Percentiles rank a stretch among this genome's conserved stretches.
Conservation (phyloP, 1,284 basidiomycete genomes). For the Boletus calvinii region DNA sequence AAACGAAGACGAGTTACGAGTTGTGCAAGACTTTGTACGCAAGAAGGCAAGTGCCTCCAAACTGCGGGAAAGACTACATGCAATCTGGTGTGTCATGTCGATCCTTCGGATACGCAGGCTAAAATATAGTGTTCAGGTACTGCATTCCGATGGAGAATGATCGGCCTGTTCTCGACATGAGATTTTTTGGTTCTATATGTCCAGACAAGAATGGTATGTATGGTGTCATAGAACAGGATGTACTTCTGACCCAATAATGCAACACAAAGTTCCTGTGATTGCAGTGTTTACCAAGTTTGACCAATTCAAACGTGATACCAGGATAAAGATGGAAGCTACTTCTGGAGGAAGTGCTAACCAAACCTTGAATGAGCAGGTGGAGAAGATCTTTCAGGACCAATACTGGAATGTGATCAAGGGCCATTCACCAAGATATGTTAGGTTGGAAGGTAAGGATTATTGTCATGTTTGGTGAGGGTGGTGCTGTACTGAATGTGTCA, state of each 20-base stretch:
- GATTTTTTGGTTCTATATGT: not conserved
- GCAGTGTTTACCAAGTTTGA: constrained; percentile 12
- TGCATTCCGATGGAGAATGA: constrained; percentile 7
- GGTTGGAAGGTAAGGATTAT: not conserved
- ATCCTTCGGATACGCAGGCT: not conserved
- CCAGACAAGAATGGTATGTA: constrained; percentile 9
- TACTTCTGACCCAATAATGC: no score
- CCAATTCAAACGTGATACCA: constrained; percentile 2
- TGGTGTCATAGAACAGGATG: no score
- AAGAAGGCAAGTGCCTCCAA: not conserved
- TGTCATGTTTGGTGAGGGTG: not conserved
- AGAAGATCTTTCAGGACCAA: not conserved
- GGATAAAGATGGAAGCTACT: not conserved
- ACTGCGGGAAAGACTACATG: constrained; percentile 5
- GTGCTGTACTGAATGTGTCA: not conserved
- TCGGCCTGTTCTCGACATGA: constrained; percentile 1
- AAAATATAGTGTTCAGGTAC: not conserved
- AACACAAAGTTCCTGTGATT: not conserved
- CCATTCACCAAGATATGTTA: not conserved
- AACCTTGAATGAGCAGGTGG: not conserved
- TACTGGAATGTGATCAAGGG: not conserved
- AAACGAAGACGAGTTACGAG: not conserved
- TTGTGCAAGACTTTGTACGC: constrained; percentile 2
- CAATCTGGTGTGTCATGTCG: constrained; percentile 1
- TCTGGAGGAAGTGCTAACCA: not conserved